Evolutionary conservation across 1,139 yeast species (phyloP), one percentile per base, ranked within the genome.

Genomic region (Candida anutae): DNA sequence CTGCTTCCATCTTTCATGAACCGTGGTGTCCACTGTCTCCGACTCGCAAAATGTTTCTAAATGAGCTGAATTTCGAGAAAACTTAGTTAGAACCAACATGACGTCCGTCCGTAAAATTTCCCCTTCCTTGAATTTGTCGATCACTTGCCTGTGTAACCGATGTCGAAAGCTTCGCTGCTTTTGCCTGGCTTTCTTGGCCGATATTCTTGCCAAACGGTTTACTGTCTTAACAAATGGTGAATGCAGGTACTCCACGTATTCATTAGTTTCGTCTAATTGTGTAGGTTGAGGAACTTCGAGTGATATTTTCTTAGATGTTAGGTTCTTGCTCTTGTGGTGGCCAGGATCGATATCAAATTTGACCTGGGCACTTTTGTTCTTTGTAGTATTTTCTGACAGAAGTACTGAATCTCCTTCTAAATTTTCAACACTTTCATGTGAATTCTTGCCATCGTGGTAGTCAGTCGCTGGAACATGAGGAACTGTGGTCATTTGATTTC

Each of bases 1-100:
- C 46, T 85, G 95, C 34, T 68, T 71, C 90, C 95, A 84, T 25
- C 84, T 56, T 33, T 80, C 85, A n/a, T 62, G 37, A 2, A 81
- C 62, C 27, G 77, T 53, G 1, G 83, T 59, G 30, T 70, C 74
- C 22, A 65, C 57, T 1, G 68, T 56, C 30, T 69, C 78, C 11
- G 55, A 54, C 33, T 75, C 82, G 14, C 42, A 46, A 19, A 51
- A 46, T 3, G 31, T 26, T 3, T 34, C 24, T 3, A 45, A 33
- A 6, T 30, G 28, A 6, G 31, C 31, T 5, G 35, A 26, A 14
- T 38, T 38, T 4, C 33, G 29, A 2, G 57, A 35, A 24, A 47
- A 45, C 32, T 51, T 77, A 11, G 78, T 69, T 52, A 77, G 47
- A 0, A 82, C 81, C 19, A 85, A 59, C 68, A 81, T 72, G 40